phyloP scores from a whole-genome alignment of 805 yeast species.

The Kodamaea lidongshanica region DNA sequence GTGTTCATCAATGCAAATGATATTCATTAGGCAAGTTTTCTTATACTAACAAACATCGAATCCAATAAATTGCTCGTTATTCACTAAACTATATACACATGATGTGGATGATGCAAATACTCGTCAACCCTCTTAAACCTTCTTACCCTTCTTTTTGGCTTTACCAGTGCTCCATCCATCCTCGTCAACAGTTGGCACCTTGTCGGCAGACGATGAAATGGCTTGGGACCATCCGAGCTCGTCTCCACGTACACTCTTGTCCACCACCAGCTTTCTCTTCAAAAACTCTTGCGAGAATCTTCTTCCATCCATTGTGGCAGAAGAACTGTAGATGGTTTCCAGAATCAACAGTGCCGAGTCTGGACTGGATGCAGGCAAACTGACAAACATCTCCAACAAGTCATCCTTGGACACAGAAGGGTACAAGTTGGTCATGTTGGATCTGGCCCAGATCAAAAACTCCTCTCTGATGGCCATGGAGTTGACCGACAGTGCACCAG shows the following conservation, averaged over 20 bases:
- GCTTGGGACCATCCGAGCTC: conserved; percentile 71
- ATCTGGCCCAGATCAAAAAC: conserved; percentile 66
- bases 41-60: too few species aligned
- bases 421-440: conserved; percentile 59
- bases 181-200: conserved; percentile 33
- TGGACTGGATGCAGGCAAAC: conserved; percentile 60
- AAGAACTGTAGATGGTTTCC: conserved; percentile 84
- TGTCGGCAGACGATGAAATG: conserved; percentile 39
- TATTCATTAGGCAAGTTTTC: too few species aligned
- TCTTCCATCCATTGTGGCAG: conserved; percentile 89
- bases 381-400: conserved; percentile 70
- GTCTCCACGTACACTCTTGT: conserved; percentile 39
- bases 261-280: conserved; percentile 70
- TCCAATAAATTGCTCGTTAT: too few species aligned
- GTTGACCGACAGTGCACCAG: conserved; percentile 13
- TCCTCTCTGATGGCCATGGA: conserved; percentile 40
- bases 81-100: too few species aligned
- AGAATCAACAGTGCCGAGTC: conserved; percentile 84
- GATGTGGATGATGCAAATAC: too few species aligned
- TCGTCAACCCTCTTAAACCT: conserved; percentile 15
- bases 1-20: too few species aligned
- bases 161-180: conserved; percentile 44
- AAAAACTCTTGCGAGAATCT: conserved; percentile 88
- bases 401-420: conserved; percentile 73
- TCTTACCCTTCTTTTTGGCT: conserved; percentile 35